phyloP scores from a whole-genome alignment of 768 basidiomycete species.

The Phlegmacium glaucopus region DNA sequence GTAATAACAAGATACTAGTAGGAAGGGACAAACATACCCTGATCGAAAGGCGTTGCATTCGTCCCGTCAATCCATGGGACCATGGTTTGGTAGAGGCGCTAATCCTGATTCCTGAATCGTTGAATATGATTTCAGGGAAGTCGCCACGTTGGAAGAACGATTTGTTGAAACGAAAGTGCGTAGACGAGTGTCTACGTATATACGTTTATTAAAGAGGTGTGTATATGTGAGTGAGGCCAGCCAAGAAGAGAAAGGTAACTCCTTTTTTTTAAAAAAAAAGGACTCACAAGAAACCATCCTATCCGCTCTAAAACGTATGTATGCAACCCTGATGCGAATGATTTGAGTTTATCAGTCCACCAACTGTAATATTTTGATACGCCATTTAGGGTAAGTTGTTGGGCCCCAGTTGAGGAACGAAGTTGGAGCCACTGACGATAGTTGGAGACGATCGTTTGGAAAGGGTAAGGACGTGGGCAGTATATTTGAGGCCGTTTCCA shows the following conservation, averaged over 20 bases:
- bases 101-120: constrained; percentile 38
- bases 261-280: no score
- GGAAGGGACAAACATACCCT: constrained; percentile 41
- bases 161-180: constrained; percentile 68
- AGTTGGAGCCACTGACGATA: constrained; percentile 51
- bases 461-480: constrained; percentile 32
- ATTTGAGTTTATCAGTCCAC: constrained; percentile 65
- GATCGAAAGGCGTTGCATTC: constrained; percentile 81
- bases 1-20: constrained; percentile 1
- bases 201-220: no score
- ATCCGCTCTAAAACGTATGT: constrained; percentile 86
- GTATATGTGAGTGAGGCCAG: no score
- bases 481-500: constrained; percentile 59
- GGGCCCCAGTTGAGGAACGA: constrained; percentile 81
- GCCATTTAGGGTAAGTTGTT: constrained; percentile 50
- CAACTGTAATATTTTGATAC: constrained; percentile 71
- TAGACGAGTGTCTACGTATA: constrained; percentile 81
- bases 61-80: constrained; percentile 76
- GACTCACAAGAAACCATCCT: constrained; percentile 60
- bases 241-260: no score
- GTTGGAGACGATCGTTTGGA: neutral
- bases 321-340: constrained; percentile 68
- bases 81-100: constrained; percentile 54
- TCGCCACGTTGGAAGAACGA: constrained; percentile 67
- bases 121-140: constrained; percentile 40